Percentiles rank a stretch among this genome's conserved stretches.
Conservation (phyloP, 1,284 basidiomycete genomes). For the Tilletia setariae region DNA sequence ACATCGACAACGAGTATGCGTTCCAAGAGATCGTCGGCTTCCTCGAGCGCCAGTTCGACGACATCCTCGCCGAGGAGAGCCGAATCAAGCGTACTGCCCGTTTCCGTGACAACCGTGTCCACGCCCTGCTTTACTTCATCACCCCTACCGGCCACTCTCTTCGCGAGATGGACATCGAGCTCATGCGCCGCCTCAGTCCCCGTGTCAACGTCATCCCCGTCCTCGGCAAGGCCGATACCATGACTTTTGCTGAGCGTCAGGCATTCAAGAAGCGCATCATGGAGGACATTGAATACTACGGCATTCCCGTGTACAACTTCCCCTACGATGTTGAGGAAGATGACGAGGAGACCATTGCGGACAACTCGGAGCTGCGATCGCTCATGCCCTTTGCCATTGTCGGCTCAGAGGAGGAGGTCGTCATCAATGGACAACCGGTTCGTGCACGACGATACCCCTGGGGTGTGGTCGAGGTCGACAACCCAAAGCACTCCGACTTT, state of each 20-base stretch:
- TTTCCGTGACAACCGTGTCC: conserved; percentile 86
- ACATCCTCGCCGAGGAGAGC: conserved; percentile 96
- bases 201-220: conserved; percentile 96
- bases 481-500: conserved; percentile 97
- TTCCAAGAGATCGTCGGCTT: conserved; percentile 86
- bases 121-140: conserved; percentile 97
- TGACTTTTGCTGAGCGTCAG: conserved; percentile 64
- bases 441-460: conserved; percentile 92
- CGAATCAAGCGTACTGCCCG: conserved; percentile 99
- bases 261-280: conserved; percentile 97
- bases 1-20: conserved; percentile 98
- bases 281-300: conserved; percentile 99
- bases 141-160: conserved; percentile 83
- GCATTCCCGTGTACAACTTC: conserved; percentile 99
- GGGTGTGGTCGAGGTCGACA: conserved; percentile 98
- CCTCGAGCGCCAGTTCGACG: conserved; percentile 98
- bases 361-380: conserved; percentile 65
- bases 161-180: conserved; percentile 93
- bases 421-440: conserved; percentile 83
- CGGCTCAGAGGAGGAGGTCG: conserved; percentile 93
- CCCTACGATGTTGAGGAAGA: conserved; percentile 97
- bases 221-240: conserved; percentile 91
- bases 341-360: conserved; percentile 96
- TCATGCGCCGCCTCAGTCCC: conserved; percentile 51
- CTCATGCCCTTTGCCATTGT: conserved; percentile 85